Conservation (phyloP, 208 protist species). For the Trypanosomatidae sp. region DNA sequence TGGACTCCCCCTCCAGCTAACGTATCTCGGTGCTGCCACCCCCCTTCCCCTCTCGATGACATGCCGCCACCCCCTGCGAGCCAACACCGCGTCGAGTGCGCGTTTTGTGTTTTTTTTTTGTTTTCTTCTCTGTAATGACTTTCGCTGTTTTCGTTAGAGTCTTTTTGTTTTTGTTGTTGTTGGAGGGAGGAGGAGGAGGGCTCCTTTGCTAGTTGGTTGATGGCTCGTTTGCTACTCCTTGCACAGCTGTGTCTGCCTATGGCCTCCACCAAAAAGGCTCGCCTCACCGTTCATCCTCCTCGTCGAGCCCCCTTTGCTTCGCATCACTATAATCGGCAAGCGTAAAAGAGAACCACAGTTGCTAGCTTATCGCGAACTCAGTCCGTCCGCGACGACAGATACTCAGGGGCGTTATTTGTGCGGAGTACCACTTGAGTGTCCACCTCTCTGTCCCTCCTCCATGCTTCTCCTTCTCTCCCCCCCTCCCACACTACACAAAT, state of each 20-base stretch:
- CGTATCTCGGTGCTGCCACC: not conserved
- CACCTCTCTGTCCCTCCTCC: not conserved
- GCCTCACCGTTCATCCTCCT: not conserved
- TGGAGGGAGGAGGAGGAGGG: not conserved
- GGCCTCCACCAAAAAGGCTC: not conserved
- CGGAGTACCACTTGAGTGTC: not conserved
- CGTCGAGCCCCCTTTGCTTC: not conserved
- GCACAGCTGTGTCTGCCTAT: not conserved
- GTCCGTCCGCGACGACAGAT: not conserved
- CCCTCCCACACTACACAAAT: not conserved
- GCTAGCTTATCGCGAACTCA: not conserved
- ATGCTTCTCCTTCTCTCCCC: not conserved
- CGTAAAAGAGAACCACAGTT: not conserved
- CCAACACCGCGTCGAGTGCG: not conserved
- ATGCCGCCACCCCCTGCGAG: not conserved
- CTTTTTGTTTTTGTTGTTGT: slow-evolving; percentile 1
- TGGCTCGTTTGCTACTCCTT: not conserved
- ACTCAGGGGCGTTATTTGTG: not conserved
- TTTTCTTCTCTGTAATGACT: not conserved
- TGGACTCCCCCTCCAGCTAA: slow-evolving; percentile 2
- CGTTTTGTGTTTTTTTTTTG: not conserved
- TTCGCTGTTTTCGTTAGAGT: not conserved
- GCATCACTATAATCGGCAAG: not conserved
- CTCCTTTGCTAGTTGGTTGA: too few species aligned
- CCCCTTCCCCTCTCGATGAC: not conserved